Evolutionary conservation across 2,329 filamentous ascomycete species (phyloP), one percentile per base, ranked within the genome.

Genomic region (Colletotrichum somersetense): DNA sequence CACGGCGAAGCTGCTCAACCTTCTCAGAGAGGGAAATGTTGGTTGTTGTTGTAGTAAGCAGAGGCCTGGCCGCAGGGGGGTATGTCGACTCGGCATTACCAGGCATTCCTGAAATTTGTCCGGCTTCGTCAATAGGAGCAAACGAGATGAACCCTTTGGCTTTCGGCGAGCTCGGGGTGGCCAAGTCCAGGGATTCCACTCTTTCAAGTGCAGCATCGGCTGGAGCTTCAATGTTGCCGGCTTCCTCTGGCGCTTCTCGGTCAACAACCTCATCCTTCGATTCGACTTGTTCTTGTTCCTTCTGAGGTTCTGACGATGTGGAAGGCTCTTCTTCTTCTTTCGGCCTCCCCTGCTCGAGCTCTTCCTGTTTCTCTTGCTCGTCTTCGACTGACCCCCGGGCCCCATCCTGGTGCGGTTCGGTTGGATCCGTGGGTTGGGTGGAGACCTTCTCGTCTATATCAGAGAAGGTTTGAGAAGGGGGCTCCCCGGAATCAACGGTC

Each of bases 1-100:
- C 86, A 20, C 86, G 85, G 23, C 87, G 86, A 66, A 88, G 81
- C 70, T 88, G 84, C 59, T 88, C 85, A 3, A 87, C 81, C 73
- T 83, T 87, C 66, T 88, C 85, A 0, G 82, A 81, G 59, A 88
- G 76, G 0, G 79, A 78, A 55, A 79, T 71, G 5, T 62, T 71
- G 14, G 66, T 73, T 40, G 67, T 66, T 26, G 55, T 42, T 16
- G 71, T 55, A n/a, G 38, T 58, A 7, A 71, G 71, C 20, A 61
- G 50, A 3, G 67, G 71, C 48, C 70, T 64, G 26, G 53, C 8
- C 8, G 12, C 30, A n/a, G 26, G 40, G n/a, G 66, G 62, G 8
- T 58, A 52, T 5, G 71, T 38, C n/a, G 66, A 42, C 42, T 71
- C 57, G 18, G n/a, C 35, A 38, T 38, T 50, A 33, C 33, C 50